A percentile compares a stretch with the other conserved stretches of the same genome.
These are phyloP conservation scores for Zancudomyces culisetae DNA, from an alignment of 371 early-diverging fungal genomes.

Conservation along the genomic window DNA sequence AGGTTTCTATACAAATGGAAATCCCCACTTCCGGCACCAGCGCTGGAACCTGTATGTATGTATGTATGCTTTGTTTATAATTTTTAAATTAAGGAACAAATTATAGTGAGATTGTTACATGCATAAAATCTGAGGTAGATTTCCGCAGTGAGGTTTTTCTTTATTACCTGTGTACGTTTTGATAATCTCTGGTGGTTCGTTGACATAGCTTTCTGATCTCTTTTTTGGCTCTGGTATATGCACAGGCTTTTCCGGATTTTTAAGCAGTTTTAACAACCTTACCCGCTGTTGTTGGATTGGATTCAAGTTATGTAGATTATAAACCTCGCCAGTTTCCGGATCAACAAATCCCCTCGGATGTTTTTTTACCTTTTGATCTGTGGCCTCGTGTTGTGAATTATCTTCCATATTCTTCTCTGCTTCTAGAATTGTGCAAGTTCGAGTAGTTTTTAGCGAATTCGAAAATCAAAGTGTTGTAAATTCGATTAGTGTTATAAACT, in stretches of 20 bases:
- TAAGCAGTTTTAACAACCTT: not conserved
- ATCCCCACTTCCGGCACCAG: constrained; percentile 91
- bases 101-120: too few relatives aligned
- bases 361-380: too few relatives aligned
- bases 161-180: constrained; percentile 3
- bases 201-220: not conserved
- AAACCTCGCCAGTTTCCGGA: not conserved
- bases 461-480: too few relatives aligned
- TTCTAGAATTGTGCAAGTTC: too few relatives aligned
- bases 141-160: too few relatives aligned
- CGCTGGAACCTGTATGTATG: constrained; percentile 90
- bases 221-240: not conserved
- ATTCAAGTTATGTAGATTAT: not conserved
- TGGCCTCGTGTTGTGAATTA: too few relatives aligned
- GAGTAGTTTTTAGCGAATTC: too few relatives aligned
- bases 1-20: constrained; percentile 85
- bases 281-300: not conserved
- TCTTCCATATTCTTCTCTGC: too few relatives aligned
- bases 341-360: not conserved
- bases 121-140: too few relatives aligned
- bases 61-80: too few relatives aligned
- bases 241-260: not conserved
- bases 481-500: too few relatives aligned
- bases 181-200: constrained; percentile 4
- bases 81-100: too few relatives aligned